These are phyloP conservation scores for Tolypocladium pustulatum DNA, from an alignment of 2,329 filamentous ascomycete genomes.

Conservation along the genomic window DNA sequence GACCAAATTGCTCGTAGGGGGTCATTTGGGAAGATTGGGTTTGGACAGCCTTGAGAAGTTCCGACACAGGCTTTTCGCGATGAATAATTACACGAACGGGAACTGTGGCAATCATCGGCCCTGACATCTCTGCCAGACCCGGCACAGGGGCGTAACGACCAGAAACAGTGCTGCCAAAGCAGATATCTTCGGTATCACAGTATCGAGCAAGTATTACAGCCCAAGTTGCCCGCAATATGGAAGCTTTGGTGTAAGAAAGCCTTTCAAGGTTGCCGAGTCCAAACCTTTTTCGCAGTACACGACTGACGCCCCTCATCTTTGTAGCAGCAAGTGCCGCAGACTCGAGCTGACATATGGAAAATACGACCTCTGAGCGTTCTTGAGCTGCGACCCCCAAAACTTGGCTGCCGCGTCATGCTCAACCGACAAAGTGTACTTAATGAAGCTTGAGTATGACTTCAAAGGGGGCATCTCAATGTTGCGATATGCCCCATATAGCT, in stretches of 20 bases:
- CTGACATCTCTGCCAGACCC: conserved; percentile 10
- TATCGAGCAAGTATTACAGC: conserved; percentile 10
- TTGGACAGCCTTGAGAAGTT: conserved; percentile 9
- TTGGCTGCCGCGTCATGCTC: not conserved
- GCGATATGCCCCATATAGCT: conserved; percentile 2
- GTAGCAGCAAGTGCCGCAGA: not conserved
- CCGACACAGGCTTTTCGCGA: conserved; percentile 1
- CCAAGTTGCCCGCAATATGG: conserved; percentile 13
- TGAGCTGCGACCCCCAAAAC: not conserved
- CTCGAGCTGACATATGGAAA: not conserved
- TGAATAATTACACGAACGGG: conserved; percentile 7
- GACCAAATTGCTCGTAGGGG: conserved; percentile 4
- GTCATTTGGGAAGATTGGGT: conserved; percentile 7
- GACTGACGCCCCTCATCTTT: not conserved
- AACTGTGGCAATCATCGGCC: conserved; percentile 10
- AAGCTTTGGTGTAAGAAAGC: not conserved
- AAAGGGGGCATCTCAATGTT: not conserved
- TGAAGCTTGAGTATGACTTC: conserved; percentile 1
- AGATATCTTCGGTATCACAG: conserved; percentile 8
- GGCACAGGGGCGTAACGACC: conserved; percentile 12
- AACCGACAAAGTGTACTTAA: not conserved
- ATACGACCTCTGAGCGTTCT: not conserved
- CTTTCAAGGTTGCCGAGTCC: not conserved
- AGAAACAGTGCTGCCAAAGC: conserved; percentile 14
- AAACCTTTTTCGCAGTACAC: not conserved